These are phyloP conservation scores for Parachaetomium inaequale DNA, from an alignment of 495 filamentous ascomycete genomes.

Conservation along the genomic window DNA sequence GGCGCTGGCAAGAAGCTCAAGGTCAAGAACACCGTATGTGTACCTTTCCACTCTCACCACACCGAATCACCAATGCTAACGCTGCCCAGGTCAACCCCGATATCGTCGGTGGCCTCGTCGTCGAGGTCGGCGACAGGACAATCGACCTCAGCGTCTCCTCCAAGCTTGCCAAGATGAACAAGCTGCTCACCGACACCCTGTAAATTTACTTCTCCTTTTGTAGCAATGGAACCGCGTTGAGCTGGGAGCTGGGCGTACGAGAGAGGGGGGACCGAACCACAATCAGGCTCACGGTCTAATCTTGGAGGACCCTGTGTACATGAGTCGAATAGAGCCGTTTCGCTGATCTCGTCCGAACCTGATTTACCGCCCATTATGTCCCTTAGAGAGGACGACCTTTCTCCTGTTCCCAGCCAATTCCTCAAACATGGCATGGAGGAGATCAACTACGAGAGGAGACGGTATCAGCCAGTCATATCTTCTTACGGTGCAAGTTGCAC, in stretches of 20 bases:
- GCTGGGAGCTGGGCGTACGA: constrained; percentile 2
- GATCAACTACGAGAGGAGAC: too few species aligned
- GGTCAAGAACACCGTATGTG: constrained; percentile 79
- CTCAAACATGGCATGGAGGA: too few species aligned
- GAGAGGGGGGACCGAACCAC: background rate
- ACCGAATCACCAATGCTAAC: background rate
- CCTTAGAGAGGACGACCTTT: background rate
- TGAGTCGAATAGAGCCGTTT: constrained; percentile 22
- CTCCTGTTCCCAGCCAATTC: background rate
- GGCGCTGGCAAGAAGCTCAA: constrained; percentile 96
- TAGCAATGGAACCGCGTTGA: constrained; percentile 18
- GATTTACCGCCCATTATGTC: too few species aligned
- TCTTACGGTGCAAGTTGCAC: too few species aligned
- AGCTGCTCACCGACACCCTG: constrained; percentile 91
- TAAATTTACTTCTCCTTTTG: constrained; percentile 55
- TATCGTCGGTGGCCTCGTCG: constrained; percentile 87
- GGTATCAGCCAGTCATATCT: too few species aligned
- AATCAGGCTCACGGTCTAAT: constrained; percentile 9
- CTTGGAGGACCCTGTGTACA: constrained; percentile 16
- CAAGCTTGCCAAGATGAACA: constrained; percentile 97
- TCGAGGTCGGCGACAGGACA: constrained; percentile 96
- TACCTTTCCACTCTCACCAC: background rate
- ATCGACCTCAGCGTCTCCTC: constrained; percentile 94
- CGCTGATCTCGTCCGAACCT: background rate
- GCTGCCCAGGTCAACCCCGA: constrained; percentile 79